Percentiles rank a stretch among this genome's conserved stretches.
These are phyloP conservation scores for Aphanomyces stellatus DNA, from an alignment of 352 stramenopile species.

Conservation along the genomic window DNA sequence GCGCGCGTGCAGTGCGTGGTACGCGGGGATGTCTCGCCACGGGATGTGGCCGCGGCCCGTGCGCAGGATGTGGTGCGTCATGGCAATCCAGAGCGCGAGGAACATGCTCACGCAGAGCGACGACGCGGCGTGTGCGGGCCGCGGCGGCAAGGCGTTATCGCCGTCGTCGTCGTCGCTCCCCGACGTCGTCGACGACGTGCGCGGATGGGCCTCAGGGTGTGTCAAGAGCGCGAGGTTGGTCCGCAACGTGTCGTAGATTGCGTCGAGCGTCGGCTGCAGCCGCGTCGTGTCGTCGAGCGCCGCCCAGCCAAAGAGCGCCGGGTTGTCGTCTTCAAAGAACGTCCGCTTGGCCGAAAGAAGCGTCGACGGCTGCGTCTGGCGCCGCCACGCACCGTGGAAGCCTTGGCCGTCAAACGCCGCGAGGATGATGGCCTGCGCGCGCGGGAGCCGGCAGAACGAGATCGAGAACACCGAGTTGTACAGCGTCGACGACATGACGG, in stretches of 20 bases:
- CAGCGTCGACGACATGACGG: neutral
- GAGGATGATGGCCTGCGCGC: neutral
- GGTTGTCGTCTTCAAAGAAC: slow-evolving; percentile 15
- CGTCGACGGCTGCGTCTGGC: neutral
- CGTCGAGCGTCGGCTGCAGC: neutral
- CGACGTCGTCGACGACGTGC: neutral
- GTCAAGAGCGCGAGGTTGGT: neutral
- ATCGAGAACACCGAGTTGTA: slow-evolving; percentile 11
- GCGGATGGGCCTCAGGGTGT: neutral
- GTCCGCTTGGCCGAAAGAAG: neutral
- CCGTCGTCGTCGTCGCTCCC: neutral
- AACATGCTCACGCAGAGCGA: slow-evolving; percentile 10
- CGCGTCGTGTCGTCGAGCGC: neutral
- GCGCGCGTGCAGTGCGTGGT: neutral
- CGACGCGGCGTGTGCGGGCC: neutral
- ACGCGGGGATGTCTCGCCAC: slow-evolving; percentile 1
- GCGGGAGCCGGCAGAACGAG: slow-evolving; percentile 1
- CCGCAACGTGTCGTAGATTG: neutral
- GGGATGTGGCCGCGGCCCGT: slow-evolving; percentile 12
- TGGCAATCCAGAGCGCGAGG: slow-evolving; percentile 6
- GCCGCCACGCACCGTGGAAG: neutral
- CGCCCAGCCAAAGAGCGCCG: slow-evolving; percentile 9
- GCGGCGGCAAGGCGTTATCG: neutral
- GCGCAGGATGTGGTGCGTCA: slow-evolving; percentile 11
- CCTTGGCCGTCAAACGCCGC: neutral